Base-by-base conservation (phyloP, 108 stramenopile genomes). In the Pelagomonas calceolata region DNA sequence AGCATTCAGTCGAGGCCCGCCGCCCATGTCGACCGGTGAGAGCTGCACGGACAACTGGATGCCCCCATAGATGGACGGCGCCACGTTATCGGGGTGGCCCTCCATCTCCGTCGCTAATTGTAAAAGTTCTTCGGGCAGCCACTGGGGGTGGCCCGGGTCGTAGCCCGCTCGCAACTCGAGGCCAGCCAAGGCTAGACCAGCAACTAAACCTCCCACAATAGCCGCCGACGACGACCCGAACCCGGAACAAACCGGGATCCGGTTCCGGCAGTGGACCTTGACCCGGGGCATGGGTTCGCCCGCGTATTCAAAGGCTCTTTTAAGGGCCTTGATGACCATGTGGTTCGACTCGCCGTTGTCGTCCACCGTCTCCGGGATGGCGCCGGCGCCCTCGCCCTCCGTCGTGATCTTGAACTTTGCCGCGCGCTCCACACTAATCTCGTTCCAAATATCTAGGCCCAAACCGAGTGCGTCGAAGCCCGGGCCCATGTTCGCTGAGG, bases 31-130 rank as follows among this genome's bases (percentile, higher is more conserved):
- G 39, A 71, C 10, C n/a, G 60, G 10, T 30, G 32, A 60, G 39
- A 43, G 39, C 86, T 97, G 92, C 68, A 98, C 94, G n/a, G 95
- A 95, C 37, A 98, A 75, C 82, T 98, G 98, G 76, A 95, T 91
- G 31, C 98, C 98, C 30, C 98, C 98, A 74, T 98, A 98, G 70
- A 98, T 96, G 18, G 85, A 95, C 0, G 98, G 98, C 31, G 98
- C 95, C 12, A 97, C 98, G 74, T 98, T 98, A 70, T 98, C 98
- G 14, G 98, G 98, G 81, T 98, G 98, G 26, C 92, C 98, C 90
- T 98, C 98, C 71, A 98, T 98, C 44, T 83, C 88, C 17, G 95
- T 90, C 4, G 98, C 98, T 80, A 98, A 89, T 74, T 98, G 94
- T 75, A 98, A 82, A 65, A 98, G 79, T 68, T 89, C 93, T 82